Percentiles rank a stretch among this genome's conserved stretches.
Conservation (phyloP, 495 filamentous ascomycete genomes). For the Aspergillus avenaceus region DNA sequence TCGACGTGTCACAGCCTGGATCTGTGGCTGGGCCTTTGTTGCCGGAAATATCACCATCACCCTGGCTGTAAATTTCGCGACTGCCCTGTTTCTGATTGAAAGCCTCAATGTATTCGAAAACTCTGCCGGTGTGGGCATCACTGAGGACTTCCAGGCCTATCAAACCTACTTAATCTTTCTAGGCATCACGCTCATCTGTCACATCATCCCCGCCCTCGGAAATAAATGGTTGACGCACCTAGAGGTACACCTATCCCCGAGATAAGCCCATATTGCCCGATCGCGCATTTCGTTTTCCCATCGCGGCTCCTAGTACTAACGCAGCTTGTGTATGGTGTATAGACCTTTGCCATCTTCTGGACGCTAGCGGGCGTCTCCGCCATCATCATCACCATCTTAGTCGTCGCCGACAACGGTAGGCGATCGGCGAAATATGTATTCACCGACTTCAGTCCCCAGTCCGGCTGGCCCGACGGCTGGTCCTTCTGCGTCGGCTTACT, state of each 20-base stretch:
- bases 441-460: slow-evolving; percentile 44
- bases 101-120: slow-evolving; percentile 36
- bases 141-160: slow-evolving; percentile 19
- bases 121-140: slow-evolving; percentile 29
- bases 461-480: slow-evolving; percentile 52
- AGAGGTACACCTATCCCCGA: slow-evolving; percentile 39
- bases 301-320: slow-evolving; percentile 19
- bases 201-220: slow-evolving; percentile 20
- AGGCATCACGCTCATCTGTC: slow-evolving; percentile 46
- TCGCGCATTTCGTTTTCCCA: slow-evolving; percentile 23
- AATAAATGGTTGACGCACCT: slow-evolving; percentile 31
- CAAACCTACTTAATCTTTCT: slow-evolving; percentile 58
- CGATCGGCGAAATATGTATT: slow-evolving; percentile 51
- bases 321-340: slow-evolving; percentile 24
- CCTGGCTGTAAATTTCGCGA: slow-evolving; percentile 32
- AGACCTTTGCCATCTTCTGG: slow-evolving; percentile 60
- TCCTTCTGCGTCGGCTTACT: slow-evolving; percentile 54
- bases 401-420: slow-evolving; percentile 41
- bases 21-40: slow-evolving; percentile 67
- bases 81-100: slow-evolving; percentile 14
- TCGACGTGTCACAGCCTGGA: slow-evolving; percentile 56
- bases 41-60: slow-evolving; percentile 57
- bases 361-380: slow-evolving; percentile 48
- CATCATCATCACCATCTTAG: slow-evolving; percentile 49
- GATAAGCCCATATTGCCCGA: slow-evolving; percentile 19